phyloP scores from a whole-genome alignment of 148 eudicot genomes.

The Arctostaphylos glauca region DNA sequence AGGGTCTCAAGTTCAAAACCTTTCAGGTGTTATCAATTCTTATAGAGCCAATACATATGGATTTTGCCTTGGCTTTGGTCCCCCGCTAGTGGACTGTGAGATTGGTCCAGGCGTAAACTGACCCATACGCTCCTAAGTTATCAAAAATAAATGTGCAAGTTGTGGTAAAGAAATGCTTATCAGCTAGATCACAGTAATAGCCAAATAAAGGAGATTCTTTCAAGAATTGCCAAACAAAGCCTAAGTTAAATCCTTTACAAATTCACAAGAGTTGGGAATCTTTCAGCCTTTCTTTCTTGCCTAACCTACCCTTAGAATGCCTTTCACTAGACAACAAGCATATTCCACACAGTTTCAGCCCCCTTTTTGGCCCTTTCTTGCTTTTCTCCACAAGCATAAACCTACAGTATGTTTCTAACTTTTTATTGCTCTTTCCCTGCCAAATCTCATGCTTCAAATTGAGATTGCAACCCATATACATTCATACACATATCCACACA shows the following conservation, averaged over 20 bases:
- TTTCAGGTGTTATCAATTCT: no score
- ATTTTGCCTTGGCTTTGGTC: no score
- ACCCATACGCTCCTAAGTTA: no score
- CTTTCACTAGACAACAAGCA: conserved; percentile 12
- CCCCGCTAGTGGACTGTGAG: no score
- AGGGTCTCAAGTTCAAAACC: no score
- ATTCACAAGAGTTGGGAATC: background rate
- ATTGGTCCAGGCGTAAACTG: no score
- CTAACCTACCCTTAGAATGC: conserved; percentile 16
- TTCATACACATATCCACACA: background rate
- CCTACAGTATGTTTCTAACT: background rate
- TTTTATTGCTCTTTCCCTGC: conserved; percentile 1
- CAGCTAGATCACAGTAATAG: background rate
- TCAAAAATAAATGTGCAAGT: background rate
- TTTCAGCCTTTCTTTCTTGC: background rate
- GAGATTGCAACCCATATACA: background rate
- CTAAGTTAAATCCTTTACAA: background rate
- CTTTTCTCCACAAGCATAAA: conserved; percentile 1
- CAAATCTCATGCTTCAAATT: conserved; percentile 3
- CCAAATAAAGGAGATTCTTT: conserved; percentile 9
- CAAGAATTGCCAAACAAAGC: conserved; percentile 3
- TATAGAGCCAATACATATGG: no score
- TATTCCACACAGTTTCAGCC: background rate
- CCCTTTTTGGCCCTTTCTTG: background rate
- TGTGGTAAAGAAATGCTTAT: background rate